A percentile compares a stretch with the other conserved stretches of the same genome.
phyloP scores from a whole-genome alignment of 306 rosid species.

The Oemleria cerasiformis region DNA sequence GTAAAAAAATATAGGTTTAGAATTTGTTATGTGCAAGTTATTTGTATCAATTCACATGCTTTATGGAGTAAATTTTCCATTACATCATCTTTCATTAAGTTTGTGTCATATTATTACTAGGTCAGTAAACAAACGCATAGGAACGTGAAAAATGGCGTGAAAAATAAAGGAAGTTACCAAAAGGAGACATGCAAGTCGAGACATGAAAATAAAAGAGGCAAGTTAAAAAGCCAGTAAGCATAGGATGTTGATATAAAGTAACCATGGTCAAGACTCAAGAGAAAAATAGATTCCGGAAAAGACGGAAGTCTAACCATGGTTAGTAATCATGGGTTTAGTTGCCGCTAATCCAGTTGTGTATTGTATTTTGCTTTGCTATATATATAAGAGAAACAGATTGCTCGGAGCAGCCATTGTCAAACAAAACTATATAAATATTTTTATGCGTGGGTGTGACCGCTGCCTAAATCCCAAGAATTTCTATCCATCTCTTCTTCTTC shows the following conservation, averaged over 20 bases:
- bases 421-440: background rate
- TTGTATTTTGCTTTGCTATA: constrained; percentile 13
- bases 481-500: background rate
- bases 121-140: background rate
- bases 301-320: constrained; percentile 52
- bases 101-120: background rate
- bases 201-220: background rate
- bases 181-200: background rate
- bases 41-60: background rate
- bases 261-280: constrained; percentile 53
- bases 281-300: constrained; percentile 10
- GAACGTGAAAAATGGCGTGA: background rate
- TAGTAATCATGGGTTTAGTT: constrained; percentile 28
- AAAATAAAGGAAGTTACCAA: background rate
- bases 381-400: constrained; percentile 12
- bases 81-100: background rate
- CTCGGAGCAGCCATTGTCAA: constrained; percentile 24
- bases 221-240: background rate
- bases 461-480: constrained; percentile 18
- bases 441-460: background rate
- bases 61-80: background rate
- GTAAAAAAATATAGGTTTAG: too few species aligned
- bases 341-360: constrained; percentile 20
- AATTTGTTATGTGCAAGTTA: too few species aligned
- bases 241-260: constrained; percentile 33